Percentiles rank a stretch among this genome's conserved stretches.
phyloP scores from a whole-genome alignment of 345 rosid species.

The Arabis alpina region DNA sequence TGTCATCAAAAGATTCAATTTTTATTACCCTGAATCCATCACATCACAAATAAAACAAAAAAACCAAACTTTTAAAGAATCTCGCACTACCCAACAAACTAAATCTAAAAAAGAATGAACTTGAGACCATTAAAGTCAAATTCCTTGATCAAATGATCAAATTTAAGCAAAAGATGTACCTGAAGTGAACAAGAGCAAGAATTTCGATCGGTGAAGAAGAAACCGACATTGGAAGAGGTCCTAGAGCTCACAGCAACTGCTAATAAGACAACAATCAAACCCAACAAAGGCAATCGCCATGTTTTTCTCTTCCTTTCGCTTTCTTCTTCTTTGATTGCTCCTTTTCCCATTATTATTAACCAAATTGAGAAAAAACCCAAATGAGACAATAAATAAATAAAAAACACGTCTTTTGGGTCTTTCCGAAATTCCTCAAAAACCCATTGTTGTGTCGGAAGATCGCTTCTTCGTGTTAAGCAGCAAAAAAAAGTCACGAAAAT shows the following conservation, averaged over 20 bases:
- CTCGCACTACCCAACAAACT: conserved; percentile 12
- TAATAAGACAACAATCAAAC: conserved; percentile 49
- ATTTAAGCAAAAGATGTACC: conserved; percentile 38
- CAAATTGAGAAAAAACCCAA: neutral
- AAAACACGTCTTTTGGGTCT: conserved; percentile 30
- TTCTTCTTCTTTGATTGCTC: conserved; percentile 40
- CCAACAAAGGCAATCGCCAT: conserved; percentile 56
- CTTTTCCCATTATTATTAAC: conserved; percentile 45
- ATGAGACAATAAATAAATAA: neutral
- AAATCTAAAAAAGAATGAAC: neutral
- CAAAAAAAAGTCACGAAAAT: conserved; percentile 17
- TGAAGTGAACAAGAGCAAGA: conserved; percentile 64
- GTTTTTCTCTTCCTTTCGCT: conserved; percentile 36
- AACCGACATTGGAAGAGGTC: conserved; percentile 42
- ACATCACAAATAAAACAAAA: neutral
- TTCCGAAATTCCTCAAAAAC: neutral
- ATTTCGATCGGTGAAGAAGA: conserved; percentile 46
- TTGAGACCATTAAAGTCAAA: conserved; percentile 8
- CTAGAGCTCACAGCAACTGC: conserved; percentile 59
- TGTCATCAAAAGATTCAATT: conserved; percentile 27
- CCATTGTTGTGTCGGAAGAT: conserved; percentile 34
- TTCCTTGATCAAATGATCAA: neutral
- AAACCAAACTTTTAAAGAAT: conserved; percentile 12
- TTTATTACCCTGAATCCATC: conserved; percentile 18
- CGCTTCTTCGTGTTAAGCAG: neutral